These are phyloP conservation scores for Agrocybe praecox DNA, from an alignment of 768 basidiomycete species.

Conservation along the genomic window DNA sequence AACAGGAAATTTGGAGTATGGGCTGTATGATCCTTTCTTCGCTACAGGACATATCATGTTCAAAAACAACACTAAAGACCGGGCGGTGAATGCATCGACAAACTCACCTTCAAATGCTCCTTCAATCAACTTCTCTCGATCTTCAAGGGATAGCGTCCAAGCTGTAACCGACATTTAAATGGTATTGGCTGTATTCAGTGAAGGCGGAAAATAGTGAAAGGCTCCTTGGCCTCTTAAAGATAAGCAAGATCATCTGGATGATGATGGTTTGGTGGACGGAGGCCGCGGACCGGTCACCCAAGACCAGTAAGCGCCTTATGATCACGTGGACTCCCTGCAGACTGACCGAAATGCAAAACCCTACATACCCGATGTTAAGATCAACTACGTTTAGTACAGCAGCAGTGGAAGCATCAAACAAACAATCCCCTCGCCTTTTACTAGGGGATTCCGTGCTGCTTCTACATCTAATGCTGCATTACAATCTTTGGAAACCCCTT, in stretches of 20 bases:
- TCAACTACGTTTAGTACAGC: slow-evolving; percentile 16
- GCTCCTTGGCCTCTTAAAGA: not conserved
- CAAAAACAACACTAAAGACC: not conserved
- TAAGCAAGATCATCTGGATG: not conserved
- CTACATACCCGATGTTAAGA: not conserved
- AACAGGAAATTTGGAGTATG: slow-evolving; percentile 92
- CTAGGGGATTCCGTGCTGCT: slow-evolving; percentile 57
- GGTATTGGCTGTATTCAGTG: not conserved
- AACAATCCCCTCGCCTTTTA: slow-evolving; percentile 61
- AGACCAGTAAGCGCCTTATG: not conserved
- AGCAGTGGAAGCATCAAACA: slow-evolving; percentile 48
- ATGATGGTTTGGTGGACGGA: not conserved
- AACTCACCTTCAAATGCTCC: slow-evolving; percentile 60
- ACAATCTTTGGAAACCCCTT: slow-evolving; percentile 46
- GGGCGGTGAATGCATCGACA: not conserved
- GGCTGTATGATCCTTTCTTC: slow-evolving; percentile 73
- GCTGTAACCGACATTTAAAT: slow-evolving; percentile 18
- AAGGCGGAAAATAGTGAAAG: not conserved
- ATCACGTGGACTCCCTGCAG: slow-evolving; percentile 36
- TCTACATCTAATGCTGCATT: slow-evolving; percentile 41
- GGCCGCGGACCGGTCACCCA: not conserved
- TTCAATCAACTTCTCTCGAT: slow-evolving; percentile 52
- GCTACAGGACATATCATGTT: slow-evolving; percentile 38
- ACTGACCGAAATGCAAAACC: slow-evolving; percentile 43
- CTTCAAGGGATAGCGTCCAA: slow-evolving; percentile 39